Conservation (phyloP, 2,329 filamentous ascomycete genomes). For the Dothidotthia symphoricarpi region DNA sequence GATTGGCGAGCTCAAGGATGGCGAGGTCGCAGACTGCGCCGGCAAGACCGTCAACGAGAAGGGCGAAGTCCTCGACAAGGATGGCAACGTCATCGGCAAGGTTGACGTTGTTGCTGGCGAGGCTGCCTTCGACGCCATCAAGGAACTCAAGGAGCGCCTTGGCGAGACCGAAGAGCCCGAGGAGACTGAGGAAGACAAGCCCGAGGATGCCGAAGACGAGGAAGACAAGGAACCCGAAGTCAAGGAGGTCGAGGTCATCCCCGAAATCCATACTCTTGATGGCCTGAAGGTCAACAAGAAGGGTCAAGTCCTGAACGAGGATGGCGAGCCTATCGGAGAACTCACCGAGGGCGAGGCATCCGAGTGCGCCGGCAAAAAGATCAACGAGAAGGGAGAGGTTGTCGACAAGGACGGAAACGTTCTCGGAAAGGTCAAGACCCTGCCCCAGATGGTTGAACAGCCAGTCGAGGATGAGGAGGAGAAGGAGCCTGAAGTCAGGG, state of each 20-base stretch:
- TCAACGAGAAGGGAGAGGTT: slow-evolving; percentile 64
- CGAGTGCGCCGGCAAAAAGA: slow-evolving; percentile 64
- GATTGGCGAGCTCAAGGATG: slow-evolving; percentile 52
- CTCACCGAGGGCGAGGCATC: slow-evolving; percentile 58
- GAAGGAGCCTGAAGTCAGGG: slow-evolving; percentile 42
- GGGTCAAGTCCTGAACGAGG: slow-evolving; percentile 53
- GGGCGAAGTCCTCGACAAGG: slow-evolving; percentile 52
- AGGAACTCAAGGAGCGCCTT: slow-evolving; percentile 46
- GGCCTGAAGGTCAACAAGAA: slow-evolving; percentile 61
- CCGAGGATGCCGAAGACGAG: too few relatives aligned
- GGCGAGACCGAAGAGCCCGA: slow-evolving; percentile 40
- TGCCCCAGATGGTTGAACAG: slow-evolving; percentile 46
- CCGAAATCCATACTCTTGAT: slow-evolving; percentile 50
- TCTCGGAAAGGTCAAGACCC: slow-evolving; percentile 58
- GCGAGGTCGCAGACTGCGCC: slow-evolving; percentile 45
- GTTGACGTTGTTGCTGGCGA: slow-evolving; percentile 51
- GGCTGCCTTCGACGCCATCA: slow-evolving; percentile 52
- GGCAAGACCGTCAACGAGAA: slow-evolving; percentile 53
- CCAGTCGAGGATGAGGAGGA: slow-evolving; percentile 14
- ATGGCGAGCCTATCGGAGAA: slow-evolving; percentile 55
- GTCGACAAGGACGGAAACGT: slow-evolving; percentile 63
- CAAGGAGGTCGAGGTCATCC: slow-evolving; percentile 41
- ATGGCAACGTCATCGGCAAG: slow-evolving; percentile 51
- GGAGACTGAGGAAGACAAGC: slow-evolving; percentile 3
- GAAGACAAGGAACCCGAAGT: slow-evolving; percentile 49